Evolutionary conservation across 1,284 basidiomycete genomes (phyloP).

Genomic region (Leccinum cinnamomeum): DNA sequence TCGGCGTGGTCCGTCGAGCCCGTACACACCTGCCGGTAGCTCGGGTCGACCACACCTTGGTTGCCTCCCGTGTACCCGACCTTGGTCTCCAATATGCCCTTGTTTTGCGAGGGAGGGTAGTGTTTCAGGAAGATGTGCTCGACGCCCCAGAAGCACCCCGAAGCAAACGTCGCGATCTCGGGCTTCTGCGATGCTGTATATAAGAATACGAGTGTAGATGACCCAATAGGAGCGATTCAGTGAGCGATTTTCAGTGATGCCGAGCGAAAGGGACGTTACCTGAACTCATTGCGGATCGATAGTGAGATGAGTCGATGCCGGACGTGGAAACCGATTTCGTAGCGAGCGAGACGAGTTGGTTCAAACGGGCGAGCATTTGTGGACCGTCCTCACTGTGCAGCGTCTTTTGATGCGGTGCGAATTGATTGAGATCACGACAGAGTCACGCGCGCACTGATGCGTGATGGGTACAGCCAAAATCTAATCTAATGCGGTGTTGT

Average conservation of each 20-base stretch:
- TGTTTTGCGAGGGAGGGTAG: constrained; percentile 65
- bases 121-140: constrained; percentile 87
- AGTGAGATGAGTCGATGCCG: constrained; percentile 27
- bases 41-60: constrained; percentile 52
- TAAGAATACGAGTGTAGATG: neutral
- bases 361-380: constrained; percentile 27
- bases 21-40: constrained; percentile 78
- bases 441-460: neutral
- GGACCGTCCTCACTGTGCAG: neutral
- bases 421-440: neutral
- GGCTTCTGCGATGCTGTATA: constrained; percentile 28
- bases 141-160: constrained; percentile 84
- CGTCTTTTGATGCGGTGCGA: neutral
- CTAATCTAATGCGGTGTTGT: neutral
- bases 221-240: neutral
- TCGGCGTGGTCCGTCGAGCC: constrained; percentile 91
- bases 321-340: constrained; percentile 16
- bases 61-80: constrained; percentile 86
- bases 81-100: constrained; percentile 66
- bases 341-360: constrained; percentile 24
- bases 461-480: neutral
- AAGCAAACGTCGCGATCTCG: constrained; percentile 78
- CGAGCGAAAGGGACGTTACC: constrained; percentile 14
- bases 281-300: constrained; percentile 32
- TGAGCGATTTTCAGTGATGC: neutral